These are phyloP conservation scores for Mortierella sp. DNA, from an alignment of 371 early-diverging fungal genomes.

Conservation along the genomic window DNA sequence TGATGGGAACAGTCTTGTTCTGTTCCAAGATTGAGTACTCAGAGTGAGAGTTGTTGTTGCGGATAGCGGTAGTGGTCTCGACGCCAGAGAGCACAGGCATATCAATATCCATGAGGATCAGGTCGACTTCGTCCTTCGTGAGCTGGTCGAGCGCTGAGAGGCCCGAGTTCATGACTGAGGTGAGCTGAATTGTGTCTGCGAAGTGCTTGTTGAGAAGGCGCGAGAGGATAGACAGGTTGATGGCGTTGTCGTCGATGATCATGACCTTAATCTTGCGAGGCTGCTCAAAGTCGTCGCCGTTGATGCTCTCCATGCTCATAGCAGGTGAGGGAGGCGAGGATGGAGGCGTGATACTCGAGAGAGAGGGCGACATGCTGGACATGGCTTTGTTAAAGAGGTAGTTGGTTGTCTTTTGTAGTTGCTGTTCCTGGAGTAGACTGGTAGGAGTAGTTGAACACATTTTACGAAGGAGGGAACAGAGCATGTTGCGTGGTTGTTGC, in stretches of 20 bases:
- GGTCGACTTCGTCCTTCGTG: slow-evolving; percentile 59
- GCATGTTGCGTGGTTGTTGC: slow-evolving; percentile 33
- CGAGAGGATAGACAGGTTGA: slow-evolving; percentile 68
- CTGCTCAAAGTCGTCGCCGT: slow-evolving; percentile 39
- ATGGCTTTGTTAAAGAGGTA: slow-evolving; percentile 27
- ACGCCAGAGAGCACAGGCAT: slow-evolving; percentile 72
- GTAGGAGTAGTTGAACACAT: slow-evolving; percentile 48
- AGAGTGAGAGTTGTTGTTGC: slow-evolving; percentile 49
- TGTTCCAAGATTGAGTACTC: slow-evolving; percentile 60
- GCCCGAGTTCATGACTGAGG: slow-evolving; percentile 57
- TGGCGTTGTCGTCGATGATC: slow-evolving; percentile 70
- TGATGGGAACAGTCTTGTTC: slow-evolving; percentile 69
- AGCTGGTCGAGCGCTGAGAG: slow-evolving; percentile 60
- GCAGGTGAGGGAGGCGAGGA: slow-evolving; percentile 46
- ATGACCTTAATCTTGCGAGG: slow-evolving; percentile 56
- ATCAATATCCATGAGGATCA: slow-evolving; percentile 74
- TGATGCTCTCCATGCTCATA: slow-evolving; percentile 52
- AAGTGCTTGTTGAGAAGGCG: slow-evolving; percentile 64
- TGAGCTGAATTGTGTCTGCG: slow-evolving; percentile 58
- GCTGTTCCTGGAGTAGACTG: slow-evolving; percentile 26
- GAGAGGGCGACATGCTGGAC: slow-evolving; percentile 26
- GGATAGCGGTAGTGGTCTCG: slow-evolving; percentile 63
- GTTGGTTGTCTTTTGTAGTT: slow-evolving; percentile 15
- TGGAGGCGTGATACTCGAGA: slow-evolving; percentile 32
- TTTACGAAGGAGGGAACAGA: slow-evolving; percentile 47